phyloP scores from a whole-genome alignment of 2,329 filamentous ascomycete species.

The Tolypocladium pustulatum region DNA sequence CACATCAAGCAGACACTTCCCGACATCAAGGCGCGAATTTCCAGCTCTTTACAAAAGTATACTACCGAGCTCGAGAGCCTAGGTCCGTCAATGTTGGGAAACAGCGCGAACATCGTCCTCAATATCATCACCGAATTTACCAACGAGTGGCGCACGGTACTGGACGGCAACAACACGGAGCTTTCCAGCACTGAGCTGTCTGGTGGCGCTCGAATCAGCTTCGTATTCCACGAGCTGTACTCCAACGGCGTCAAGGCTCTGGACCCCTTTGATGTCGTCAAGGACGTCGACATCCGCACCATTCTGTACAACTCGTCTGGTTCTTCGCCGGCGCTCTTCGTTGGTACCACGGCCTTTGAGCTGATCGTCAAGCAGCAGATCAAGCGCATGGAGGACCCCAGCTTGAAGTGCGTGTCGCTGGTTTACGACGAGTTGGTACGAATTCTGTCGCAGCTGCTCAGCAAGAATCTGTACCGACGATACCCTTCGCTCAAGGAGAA shows the following conservation, averaged over 20 bases:
- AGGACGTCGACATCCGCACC: slow-evolving; percentile 94
- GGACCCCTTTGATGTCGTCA: slow-evolving; percentile 94
- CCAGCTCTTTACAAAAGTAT: slow-evolving; percentile 91
- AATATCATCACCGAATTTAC: slow-evolving; percentile 99
- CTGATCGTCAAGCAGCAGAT: slow-evolving; percentile 98
- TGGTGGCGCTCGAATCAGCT: slow-evolving; percentile 94
- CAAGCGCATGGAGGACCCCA: slow-evolving; percentile 89
- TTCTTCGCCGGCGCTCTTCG: slow-evolving; percentile 90
- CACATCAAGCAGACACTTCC: slow-evolving; percentile 99
- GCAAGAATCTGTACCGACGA: slow-evolving; percentile 80
- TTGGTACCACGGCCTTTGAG: slow-evolving; percentile 96
- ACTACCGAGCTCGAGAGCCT: slow-evolving; percentile 67
- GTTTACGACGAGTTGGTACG: slow-evolving; percentile 97
- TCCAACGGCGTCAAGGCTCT: slow-evolving; percentile 95
- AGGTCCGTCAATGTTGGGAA: slow-evolving; percentile 90
- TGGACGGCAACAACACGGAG: slow-evolving; percentile 95
- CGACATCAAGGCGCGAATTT: slow-evolving; percentile 95
- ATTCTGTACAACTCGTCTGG: slow-evolving; percentile 99
- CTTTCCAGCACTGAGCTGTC: slow-evolving; percentile 90
- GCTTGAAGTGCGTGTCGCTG: slow-evolving; percentile 91
- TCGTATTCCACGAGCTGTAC: slow-evolving; percentile 98
- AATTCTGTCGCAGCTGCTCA: slow-evolving; percentile 80
- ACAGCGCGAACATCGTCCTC: slow-evolving; percentile 90
- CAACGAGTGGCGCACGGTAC: slow-evolving; percentile 90
- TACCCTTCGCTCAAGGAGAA: slow-evolving; percentile 97